These are phyloP conservation scores for Paramecium primaurelia DNA, from an alignment of 73 alveolate genomes.

Conservation along the genomic window DNA sequence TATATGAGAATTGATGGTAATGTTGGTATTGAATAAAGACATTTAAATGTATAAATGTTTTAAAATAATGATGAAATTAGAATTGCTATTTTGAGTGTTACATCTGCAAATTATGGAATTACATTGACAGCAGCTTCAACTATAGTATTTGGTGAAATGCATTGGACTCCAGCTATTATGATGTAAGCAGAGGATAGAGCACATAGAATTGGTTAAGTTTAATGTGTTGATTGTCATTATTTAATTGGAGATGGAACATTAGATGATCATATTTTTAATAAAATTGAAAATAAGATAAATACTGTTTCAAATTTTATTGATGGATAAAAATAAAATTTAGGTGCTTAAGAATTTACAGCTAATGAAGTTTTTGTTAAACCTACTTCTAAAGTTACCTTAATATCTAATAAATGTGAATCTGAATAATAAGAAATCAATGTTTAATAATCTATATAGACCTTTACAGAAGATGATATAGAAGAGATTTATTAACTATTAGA, in stretches of 20 bases:
- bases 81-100: constrained; percentile 90
- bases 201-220: constrained; percentile 95
- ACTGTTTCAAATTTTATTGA: constrained; percentile 87
- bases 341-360: constrained; percentile 22
- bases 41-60: constrained; percentile 83
- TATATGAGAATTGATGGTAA: constrained; percentile 96
- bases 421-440: not conserved
- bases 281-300: constrained; percentile 76
- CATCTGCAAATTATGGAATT: constrained; percentile 94
- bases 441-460: not conserved
- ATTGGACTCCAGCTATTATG: constrained; percentile 94
- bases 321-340: constrained; percentile 71
- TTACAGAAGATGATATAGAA: not conserved
- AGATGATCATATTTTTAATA: constrained; percentile 84
- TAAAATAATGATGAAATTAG: constrained; percentile 78
- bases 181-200: constrained; percentile 98
- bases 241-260: constrained; percentile 92
- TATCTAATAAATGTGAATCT: not conserved
- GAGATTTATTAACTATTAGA: not conserved
- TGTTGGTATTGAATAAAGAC: constrained; percentile 75
- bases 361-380: not conserved
- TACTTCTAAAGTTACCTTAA: not conserved
- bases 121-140: constrained; percentile 97
- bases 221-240: constrained; percentile 93
- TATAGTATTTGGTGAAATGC: constrained; percentile 95